These are phyloP conservation scores for Raddia distichophylla DNA, from an alignment of 176 grass and related monocot genomes.

Conservation along the genomic window DNA sequence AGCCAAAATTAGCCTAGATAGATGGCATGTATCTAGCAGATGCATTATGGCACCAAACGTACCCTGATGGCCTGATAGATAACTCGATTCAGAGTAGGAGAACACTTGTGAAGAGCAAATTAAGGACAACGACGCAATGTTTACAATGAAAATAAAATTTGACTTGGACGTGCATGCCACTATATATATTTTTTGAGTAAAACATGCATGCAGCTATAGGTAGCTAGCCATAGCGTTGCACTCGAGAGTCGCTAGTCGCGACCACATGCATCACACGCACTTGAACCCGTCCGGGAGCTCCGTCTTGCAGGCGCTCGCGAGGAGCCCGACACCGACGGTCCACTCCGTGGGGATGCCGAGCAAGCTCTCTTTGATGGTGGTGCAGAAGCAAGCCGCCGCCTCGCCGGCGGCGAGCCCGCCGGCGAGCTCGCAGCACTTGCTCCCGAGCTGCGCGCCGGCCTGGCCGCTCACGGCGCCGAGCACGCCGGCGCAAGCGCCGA, in stretches of 20 bases:
- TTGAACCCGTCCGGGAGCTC: constrained; percentile 76
- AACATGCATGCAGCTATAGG: too few species aligned
- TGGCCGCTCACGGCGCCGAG: constrained; percentile 45
- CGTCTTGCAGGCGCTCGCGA: constrained; percentile 75
- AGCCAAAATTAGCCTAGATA: too few species aligned
- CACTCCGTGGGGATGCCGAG: constrained; percentile 69
- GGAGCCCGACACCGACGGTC: constrained; percentile 68
- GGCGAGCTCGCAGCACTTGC: constrained; percentile 62
- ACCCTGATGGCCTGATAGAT: too few species aligned
- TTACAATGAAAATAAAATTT: not conserved
- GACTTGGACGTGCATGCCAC: not conserved
- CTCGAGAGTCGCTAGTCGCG: not conserved
- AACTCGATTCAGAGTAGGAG: too few species aligned
- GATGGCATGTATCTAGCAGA: too few species aligned
- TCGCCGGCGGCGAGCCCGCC: constrained; percentile 56
- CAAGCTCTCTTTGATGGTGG: constrained; percentile 68
- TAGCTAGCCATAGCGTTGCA: not conserved
- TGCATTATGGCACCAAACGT: too few species aligned
- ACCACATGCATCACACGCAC: constrained; percentile 46
- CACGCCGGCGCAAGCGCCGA: constrained; percentile 57
- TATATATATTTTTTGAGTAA: too few species aligned
- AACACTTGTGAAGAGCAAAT: not conserved
- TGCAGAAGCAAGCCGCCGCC: constrained; percentile 76
- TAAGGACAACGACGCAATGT: not conserved
- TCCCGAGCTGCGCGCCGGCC: constrained; percentile 39